phyloP scores from a whole-genome alignment of 441 rosid species.

The Jatropha podagrica region DNA sequence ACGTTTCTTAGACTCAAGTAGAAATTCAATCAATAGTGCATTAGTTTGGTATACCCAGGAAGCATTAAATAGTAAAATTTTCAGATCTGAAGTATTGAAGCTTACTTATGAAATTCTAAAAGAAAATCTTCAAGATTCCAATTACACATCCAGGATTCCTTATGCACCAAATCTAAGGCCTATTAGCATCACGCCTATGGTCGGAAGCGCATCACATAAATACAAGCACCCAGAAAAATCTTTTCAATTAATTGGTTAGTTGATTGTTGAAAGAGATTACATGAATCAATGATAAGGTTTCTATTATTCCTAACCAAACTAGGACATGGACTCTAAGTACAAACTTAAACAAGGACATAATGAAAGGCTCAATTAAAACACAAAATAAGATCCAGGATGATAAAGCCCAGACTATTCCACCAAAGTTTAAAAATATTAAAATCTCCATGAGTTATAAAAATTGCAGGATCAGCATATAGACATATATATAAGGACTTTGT shows the following conservation, averaged over 20 bases:
- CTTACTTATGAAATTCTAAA: constrained; percentile 1
- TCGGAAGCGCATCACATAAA: background rate
- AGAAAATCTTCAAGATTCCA: background rate
- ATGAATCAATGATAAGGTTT: background rate
- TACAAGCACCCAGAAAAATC: background rate
- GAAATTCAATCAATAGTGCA: background rate
- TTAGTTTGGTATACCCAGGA: background rate
- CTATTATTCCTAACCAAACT: background rate
- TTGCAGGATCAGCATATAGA: background rate
- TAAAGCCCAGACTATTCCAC: background rate
- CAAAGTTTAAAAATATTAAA: background rate
- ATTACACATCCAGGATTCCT: background rate
- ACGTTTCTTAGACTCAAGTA: background rate
- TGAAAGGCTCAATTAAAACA: background rate
- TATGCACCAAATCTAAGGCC: background rate
- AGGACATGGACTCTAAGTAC: background rate
- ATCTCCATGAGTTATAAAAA: background rate
- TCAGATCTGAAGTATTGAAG: background rate
- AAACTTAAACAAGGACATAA: background rate
- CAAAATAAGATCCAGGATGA: background rate
- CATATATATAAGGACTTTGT: background rate
- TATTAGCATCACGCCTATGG: background rate
- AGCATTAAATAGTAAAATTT: background rate
- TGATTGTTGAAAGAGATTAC: background rate
- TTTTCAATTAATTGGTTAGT: background rate